Conservation (phyloP, 345 rosid species). For the Gossypium anomalum region DNA sequence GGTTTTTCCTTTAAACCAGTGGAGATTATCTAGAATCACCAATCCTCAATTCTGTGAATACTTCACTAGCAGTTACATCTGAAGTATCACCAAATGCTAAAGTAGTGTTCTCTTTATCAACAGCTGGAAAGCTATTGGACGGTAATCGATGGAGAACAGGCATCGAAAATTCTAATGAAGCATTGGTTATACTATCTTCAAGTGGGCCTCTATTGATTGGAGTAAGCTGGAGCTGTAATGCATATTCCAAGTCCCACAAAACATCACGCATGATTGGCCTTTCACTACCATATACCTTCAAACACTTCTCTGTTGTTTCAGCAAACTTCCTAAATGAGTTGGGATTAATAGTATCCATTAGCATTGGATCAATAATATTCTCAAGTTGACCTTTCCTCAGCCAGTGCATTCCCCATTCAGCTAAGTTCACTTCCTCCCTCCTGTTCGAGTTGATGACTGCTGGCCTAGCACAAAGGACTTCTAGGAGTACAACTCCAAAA, state of each 20-base stretch:
- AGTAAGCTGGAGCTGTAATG: slow-evolving; percentile 3
- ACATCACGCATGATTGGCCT: slow-evolving; percentile 1
- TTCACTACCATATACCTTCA: not conserved
- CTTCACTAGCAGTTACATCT: slow-evolving; percentile 1
- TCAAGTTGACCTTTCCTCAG: not conserved
- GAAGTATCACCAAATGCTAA: not conserved
- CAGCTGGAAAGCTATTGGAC: not conserved
- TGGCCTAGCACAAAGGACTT: slow-evolving; percentile 1
- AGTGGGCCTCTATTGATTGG: not conserved
- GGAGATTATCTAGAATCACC: not conserved
- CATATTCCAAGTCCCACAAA: slow-evolving; percentile 5
- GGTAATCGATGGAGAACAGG: not conserved
- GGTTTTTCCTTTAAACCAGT: too few species aligned
- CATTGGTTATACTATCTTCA: not conserved
- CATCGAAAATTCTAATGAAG: not conserved
- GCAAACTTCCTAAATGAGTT: not conserved
- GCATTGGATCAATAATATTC: not conserved
- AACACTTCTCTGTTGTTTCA: not conserved
- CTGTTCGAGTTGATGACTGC: not conserved
- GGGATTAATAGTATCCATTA: not conserved
- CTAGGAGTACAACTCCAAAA: not conserved
- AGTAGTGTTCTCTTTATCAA: not conserved
- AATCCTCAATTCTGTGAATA: not conserved
- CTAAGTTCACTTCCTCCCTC: not conserved
- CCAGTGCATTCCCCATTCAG: not conserved